These are phyloP conservation scores for Bacidia gigantensis DNA, from an alignment of 495 filamentous ascomycete species.

Conservation along the genomic window DNA sequence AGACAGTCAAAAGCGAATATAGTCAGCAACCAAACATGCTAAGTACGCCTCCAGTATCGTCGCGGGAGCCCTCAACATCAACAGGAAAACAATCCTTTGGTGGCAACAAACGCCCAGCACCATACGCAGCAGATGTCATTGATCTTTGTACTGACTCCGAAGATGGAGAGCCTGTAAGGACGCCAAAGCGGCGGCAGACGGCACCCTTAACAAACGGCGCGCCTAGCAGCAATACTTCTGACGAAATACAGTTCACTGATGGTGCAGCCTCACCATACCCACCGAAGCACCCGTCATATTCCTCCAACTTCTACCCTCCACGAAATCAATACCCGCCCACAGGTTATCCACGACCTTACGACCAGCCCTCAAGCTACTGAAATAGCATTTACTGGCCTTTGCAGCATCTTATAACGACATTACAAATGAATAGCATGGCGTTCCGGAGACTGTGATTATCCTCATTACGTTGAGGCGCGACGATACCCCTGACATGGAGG, in stretches of 20 bases:
- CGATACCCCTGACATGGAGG: background rate
- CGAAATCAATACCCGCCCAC: background rate
- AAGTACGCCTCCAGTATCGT: constrained; percentile 39
- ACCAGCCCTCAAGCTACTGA: background rate
- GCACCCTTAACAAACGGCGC: background rate
- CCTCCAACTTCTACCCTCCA: background rate
- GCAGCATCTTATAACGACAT: background rate
- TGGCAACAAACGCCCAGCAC: constrained; percentile 47
- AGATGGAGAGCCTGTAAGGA: constrained; percentile 48
- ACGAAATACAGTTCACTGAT: background rate
- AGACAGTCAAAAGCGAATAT: constrained; percentile 34
- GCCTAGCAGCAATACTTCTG: background rate
- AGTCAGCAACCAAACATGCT: constrained; percentile 24
- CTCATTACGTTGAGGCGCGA: no score
- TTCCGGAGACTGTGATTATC: no score
- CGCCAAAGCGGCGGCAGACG: constrained; percentile 37
- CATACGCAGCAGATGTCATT: constrained; percentile 65
- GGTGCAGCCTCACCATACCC: background rate
- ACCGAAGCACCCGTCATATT: background rate
- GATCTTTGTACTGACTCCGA: no score
- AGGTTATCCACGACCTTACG: background rate
- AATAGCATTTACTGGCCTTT: background rate
- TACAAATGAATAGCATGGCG: no score
- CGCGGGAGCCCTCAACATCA: constrained; percentile 39
- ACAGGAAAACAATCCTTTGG: constrained; percentile 29